phyloP scores from a whole-genome alignment of 2,329 filamentous ascomycete genomes.

The Pseudogymnoascus verrucosus region DNA sequence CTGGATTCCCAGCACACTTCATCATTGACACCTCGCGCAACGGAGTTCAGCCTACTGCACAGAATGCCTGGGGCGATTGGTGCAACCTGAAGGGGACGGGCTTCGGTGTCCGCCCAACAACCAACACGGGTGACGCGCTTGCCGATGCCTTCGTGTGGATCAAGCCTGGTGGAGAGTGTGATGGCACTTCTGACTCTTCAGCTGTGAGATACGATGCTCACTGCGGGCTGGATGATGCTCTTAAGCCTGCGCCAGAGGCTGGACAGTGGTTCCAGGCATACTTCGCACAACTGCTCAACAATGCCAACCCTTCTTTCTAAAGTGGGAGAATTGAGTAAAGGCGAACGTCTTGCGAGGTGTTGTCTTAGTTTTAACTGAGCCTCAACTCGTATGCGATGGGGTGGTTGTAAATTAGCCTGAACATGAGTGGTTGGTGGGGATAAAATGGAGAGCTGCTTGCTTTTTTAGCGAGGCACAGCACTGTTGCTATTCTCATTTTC shows the following conservation, averaged over 20 bases:
- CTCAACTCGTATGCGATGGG: background rate
- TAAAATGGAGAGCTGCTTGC: background rate
- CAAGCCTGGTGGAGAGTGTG: constrained; percentile 53
- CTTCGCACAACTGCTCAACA: constrained; percentile 48
- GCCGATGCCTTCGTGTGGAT: constrained; percentile 64
- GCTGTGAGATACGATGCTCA: constrained; percentile 42
- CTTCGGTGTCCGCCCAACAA: constrained; percentile 55
- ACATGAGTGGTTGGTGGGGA: background rate
- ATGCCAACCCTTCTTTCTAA: constrained; percentile 47
- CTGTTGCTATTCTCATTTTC: background rate
- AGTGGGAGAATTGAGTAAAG: background rate
- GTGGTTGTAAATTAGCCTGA: background rate
- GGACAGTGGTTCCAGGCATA: constrained; percentile 57
- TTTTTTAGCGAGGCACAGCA: background rate
- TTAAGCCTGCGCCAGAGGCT: constrained; percentile 61
- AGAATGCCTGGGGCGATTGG: constrained; percentile 56
- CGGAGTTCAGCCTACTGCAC: constrained; percentile 50
- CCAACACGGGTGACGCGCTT: constrained; percentile 50
- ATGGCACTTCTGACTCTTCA: constrained; percentile 32
- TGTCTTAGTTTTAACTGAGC: background rate
- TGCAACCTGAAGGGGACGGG: constrained; percentile 58
- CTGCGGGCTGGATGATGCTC: constrained; percentile 42
- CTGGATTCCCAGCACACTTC: constrained; percentile 46
- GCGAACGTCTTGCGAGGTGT: background rate
- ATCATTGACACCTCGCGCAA: constrained; percentile 52